These are phyloP conservation scores for Mariannaea elegans DNA, from an alignment of 2,329 filamentous ascomycete genomes.

Conservation along the genomic window DNA sequence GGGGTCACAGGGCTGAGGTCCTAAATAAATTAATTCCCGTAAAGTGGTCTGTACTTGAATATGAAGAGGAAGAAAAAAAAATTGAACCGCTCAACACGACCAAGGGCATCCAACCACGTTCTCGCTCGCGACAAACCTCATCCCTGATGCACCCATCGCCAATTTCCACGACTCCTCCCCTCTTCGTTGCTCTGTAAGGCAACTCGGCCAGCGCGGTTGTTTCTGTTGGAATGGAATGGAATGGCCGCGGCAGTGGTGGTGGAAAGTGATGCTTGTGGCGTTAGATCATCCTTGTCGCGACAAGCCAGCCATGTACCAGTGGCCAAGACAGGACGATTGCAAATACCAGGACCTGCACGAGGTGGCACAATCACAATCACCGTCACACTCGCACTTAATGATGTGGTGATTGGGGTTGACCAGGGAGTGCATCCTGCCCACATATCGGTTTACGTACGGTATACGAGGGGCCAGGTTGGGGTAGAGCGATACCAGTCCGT, in stretches of 20 bases:
- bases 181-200: constrained; percentile 1
- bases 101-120: neutral
- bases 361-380: constrained; percentile 21
- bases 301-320: constrained; percentile 10
- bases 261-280: constrained; percentile 19
- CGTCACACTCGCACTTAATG: constrained; percentile 15
- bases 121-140: neutral
- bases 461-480: neutral
- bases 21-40: too few species aligned
- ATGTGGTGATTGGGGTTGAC: constrained; percentile 14
- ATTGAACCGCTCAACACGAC: too few species aligned
- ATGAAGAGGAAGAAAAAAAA: too few species aligned
- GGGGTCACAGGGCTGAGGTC: too few species aligned
- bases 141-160: neutral
- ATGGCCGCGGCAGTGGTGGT: constrained; percentile 7
- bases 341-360: constrained; percentile 18
- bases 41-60: too few species aligned
- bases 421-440: constrained; percentile 12
- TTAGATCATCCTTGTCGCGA: constrained; percentile 17
- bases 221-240: constrained; percentile 7
- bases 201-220: constrained; percentile 11
- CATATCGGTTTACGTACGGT: constrained; percentile 14
- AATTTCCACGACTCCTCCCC: neutral
- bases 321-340: constrained; percentile 6
- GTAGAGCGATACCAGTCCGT: neutral